These are phyloP conservation scores for Orbilia ellipsospora DNA, from an alignment of 2,329 filamentous ascomycete species.

Conservation along the genomic window DNA sequence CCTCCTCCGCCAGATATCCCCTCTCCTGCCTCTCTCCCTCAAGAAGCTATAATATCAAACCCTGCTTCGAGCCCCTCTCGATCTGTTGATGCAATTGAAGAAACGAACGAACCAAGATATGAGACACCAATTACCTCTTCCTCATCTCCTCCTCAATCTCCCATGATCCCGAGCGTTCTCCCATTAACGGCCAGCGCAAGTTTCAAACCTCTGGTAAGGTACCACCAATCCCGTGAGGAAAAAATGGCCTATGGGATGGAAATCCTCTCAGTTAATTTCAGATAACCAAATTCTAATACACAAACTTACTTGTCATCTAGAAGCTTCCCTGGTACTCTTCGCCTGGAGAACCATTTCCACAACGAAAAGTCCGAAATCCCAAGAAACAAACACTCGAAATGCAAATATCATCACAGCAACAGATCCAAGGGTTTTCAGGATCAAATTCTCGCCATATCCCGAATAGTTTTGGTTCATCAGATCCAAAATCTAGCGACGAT, in stretches of 20 bases:
- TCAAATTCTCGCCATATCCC: not conserved
- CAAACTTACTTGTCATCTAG: conserved; percentile 9
- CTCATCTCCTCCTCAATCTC: conserved; percentile 33
- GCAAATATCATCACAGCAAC: not conserved
- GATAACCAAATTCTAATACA: not conserved
- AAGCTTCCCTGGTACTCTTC: conserved; percentile 67
- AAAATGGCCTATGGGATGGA: no score
- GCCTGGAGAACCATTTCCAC: conserved; percentile 65
- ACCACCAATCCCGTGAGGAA: no score
- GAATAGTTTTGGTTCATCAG: not conserved
- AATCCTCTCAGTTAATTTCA: not conserved
- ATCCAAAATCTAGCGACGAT: not conserved
- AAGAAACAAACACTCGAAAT: conserved; percentile 8
- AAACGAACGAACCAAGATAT: conserved; percentile 33
- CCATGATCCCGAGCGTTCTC: conserved; percentile 21
- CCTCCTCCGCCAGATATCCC: conserved; percentile 40
- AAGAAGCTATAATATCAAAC: conserved; percentile 24
- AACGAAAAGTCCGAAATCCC: conserved; percentile 61
- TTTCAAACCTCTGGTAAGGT: conserved; percentile 31
- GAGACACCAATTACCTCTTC: conserved; percentile 42
- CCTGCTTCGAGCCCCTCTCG: conserved; percentile 38
- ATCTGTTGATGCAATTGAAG: conserved; percentile 31
- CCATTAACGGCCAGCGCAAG: conserved; percentile 5
- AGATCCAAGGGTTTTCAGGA: not conserved
- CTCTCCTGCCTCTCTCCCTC: conserved; percentile 44